Evolutionary conservation across 192 early-diverging fungal genomes (phyloP), one percentile per base, ranked within the genome.

Genomic region (Coemansia asiatica): DNA sequence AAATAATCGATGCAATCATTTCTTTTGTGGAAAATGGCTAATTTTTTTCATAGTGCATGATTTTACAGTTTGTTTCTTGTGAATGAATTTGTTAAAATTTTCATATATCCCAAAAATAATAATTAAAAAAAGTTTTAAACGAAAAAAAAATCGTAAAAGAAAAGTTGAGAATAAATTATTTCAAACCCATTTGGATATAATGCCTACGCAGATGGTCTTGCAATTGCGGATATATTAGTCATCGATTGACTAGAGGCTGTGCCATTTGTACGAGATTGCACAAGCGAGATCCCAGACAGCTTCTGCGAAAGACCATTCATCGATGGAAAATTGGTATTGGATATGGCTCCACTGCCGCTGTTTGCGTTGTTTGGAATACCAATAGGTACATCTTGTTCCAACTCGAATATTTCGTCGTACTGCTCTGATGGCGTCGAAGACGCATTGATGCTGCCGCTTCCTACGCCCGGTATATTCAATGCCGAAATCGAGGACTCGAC

Each of bases 361-460:
- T 3, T 44, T 21, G 38, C 33, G 7, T 44, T 6, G 46, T 56
- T 66, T 3, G 49, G 33, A n/a, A n/a, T n/a, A 15, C 60, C 61
- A 10, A 33, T 16, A 25, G 73, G 59, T 10, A 16, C 35, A 22
- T 81, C 79, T 33, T 71, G 69, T 47, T 81, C 79, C 36, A 81
- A 67, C 73, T 81, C 79, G 69, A 81, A 81, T 67, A 75, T 47
- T 15, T 81, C 79, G 44, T 67, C 79, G 21, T 67, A 64, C 62
- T 72, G 57, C 50, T 81, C 79, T 0, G 79, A 81, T 16, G 79
- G 60, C 0, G 64, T 56, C 51, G 79, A 81, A 18, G 79, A 81
- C 12, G 66, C 73, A 38, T 71, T 68, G 29, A 29, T 44, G 47
- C 79, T 81, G 36, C 57, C 19, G 54, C 49, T 36, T 2, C 66